Conservation (phyloP, 805 yeast genomes). For the Candida easanensis region DNA sequence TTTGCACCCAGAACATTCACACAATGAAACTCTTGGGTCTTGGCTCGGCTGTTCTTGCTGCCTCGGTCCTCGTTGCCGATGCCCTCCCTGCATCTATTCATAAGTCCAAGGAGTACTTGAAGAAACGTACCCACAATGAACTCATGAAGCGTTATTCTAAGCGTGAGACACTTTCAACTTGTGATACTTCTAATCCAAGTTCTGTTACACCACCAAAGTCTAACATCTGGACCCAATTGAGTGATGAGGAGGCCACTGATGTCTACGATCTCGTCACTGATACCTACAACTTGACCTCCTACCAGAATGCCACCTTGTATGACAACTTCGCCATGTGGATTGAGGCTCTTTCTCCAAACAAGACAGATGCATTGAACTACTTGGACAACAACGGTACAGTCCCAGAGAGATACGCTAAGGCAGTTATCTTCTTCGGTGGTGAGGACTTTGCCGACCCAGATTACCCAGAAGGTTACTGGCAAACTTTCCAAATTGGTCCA, state of each 20-base stretch:
- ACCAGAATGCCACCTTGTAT: constrained; percentile 20
- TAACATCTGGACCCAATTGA: constrained; percentile 25
- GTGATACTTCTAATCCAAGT: constrained; percentile 17
- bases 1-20: not conserved
- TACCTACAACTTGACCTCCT: constrained; percentile 20
- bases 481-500: constrained; percentile 26
- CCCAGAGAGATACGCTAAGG: constrained; percentile 25
- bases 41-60: constrained; percentile 5
- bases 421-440: constrained; percentile 25
- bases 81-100: constrained; percentile 12
- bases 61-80: constrained; percentile 5
- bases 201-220: constrained; percentile 15
- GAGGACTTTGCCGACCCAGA: constrained; percentile 22
- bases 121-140: constrained; percentile 10
- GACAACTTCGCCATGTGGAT: constrained; percentile 27
- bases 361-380: constrained; percentile 26
- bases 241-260: constrained; percentile 20
- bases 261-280: constrained; percentile 17
- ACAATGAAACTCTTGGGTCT: constrained; percentile 3
- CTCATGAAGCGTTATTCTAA: constrained; percentile 6
- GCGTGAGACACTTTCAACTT: not conserved
- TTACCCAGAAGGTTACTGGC: constrained; percentile 27
- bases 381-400: constrained; percentile 21
- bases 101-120: constrained; percentile 7
- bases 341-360: constrained; percentile 26